phyloP scores from a whole-genome alignment of 306 rosid species.

The Fagus crenata region DNA sequence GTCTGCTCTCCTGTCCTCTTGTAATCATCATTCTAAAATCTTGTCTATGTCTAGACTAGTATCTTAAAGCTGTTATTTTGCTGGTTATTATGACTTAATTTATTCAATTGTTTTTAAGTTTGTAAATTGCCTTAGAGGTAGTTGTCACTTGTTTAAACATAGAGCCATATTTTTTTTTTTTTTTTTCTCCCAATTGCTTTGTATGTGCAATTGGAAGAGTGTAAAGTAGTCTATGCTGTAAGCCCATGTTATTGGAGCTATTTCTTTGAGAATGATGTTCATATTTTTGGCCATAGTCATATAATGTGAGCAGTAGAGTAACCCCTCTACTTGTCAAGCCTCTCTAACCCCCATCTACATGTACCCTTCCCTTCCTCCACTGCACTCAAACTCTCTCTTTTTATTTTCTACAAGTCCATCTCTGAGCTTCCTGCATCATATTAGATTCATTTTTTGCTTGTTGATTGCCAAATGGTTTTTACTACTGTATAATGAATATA shows the following conservation, averaged over 20 bases:
- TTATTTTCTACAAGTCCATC: not conserved
- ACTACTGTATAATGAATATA: slow-evolving; percentile 15
- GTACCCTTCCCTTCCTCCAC: not conserved
- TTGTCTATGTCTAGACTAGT: not conserved
- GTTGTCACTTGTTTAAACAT: not conserved
- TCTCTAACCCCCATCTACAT: not conserved
- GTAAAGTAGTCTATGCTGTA: not conserved
- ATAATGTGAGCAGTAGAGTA: not conserved
- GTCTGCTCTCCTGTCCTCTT: not conserved
- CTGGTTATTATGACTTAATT: not conserved
- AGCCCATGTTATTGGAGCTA: not conserved
- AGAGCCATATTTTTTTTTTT: not conserved
- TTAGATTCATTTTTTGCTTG: not conserved
- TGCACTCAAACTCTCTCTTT: not conserved
- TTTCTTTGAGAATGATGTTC: not conserved
- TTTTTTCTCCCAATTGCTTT: not conserved
- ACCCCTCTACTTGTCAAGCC: not conserved
- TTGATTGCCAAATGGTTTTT: slow-evolving; percentile 3
- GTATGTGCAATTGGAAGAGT: not conserved
- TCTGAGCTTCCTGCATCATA: not conserved
- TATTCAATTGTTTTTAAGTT: not conserved
- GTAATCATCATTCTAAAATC: not conserved
- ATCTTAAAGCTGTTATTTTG: not conserved
- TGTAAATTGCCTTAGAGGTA: not conserved
- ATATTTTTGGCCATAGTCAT: not conserved